Evolutionary conservation across 2,329 filamentous ascomycete genomes (phyloP), one percentile per base, ranked within the genome.

Genomic region (Emergomyces orientalis): DNA sequence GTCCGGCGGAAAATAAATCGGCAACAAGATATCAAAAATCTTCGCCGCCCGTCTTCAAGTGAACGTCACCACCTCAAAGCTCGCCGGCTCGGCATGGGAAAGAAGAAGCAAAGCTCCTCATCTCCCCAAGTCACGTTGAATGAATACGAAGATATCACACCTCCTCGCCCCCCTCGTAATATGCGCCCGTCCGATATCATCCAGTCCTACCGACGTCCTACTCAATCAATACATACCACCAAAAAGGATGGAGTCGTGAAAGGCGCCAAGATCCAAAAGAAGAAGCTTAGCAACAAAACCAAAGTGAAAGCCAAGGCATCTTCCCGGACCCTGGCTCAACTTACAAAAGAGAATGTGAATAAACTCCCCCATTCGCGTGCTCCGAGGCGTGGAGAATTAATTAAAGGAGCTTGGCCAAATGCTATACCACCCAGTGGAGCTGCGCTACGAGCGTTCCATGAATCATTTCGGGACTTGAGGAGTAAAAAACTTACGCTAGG

Each of bases 161-260:
- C 34, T 9, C 22, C 45, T 54, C 47, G 22, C 22, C 59, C 32
- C 3, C 47, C 2, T 25, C 47, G 43, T 3, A 1, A 39, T 37
- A 34, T 61, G 22, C 56, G 25, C n/a, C 27, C 41, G 22, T 59
- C 56, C 2, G 8, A 22, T 6, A 27, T 45, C 14, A 45, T 59
- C 14, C 11, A 47, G 14, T 45, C 39, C 8, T 59, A 47, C 25
- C 30, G 37, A 47, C n/a, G 1, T 34, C 51, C 34, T 27, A n/a
- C 25, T 19, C 45, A 22, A 27, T n/a, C 32, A 39, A 13, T 25
- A 37, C 27, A 3, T 22, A 61, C 27, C 19, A 22, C 59, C 27
- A 45, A 43, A 49, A 61, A 61, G 37, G 65, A 65, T 39, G 66
- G 64, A 56, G 62, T 66, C 3, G 41, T 34, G 19, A 59, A 59